phyloP scores from a whole-genome alignment of 148 eudicot species.

The Cornus controversa region DNA sequence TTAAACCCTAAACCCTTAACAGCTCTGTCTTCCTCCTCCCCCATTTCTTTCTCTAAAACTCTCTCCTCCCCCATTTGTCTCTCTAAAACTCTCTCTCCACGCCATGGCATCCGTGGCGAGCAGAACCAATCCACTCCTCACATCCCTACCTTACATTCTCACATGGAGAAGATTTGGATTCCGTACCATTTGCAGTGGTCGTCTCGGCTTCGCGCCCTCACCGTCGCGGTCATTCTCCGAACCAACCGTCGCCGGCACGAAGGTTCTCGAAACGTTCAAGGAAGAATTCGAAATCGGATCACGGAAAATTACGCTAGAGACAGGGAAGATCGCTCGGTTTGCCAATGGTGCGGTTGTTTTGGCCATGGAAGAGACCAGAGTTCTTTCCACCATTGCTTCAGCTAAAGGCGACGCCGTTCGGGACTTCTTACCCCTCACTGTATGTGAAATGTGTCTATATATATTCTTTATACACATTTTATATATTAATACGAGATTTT shows the following conservation, averaged over 20 bases:
- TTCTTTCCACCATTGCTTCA: slow-evolving; percentile 73
- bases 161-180: slow-evolving; percentile 32
- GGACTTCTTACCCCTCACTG: slow-evolving; percentile 94
- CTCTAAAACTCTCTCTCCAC: background rate
- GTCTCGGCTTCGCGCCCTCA: slow-evolving; percentile 9
- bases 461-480: background rate
- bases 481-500: background rate
- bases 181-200: slow-evolving; percentile 34
- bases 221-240: slow-evolving; percentile 24
- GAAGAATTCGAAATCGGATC: slow-evolving; percentile 90
- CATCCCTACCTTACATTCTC: slow-evolving; percentile 28
- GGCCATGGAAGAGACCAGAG: slow-evolving; percentile 77
- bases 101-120: slow-evolving; percentile 39
- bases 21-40: background rate
- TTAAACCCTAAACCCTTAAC: slow-evolving; percentile 41
- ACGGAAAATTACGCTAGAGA: slow-evolving; percentile 54
- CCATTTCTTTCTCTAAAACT: background rate
- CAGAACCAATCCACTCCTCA: slow-evolving; percentile 32
- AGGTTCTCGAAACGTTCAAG: slow-evolving; percentile 61
- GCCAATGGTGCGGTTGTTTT: slow-evolving; percentile 85
- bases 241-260: slow-evolving; percentile 27
- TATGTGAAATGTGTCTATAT: slow-evolving; percentile 23
- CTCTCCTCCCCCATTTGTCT: background rate
- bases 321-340: slow-evolving; percentile 87
- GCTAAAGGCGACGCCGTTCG: slow-evolving; percentile 59